Base-by-base conservation (phyloP, 306 rosid species). In the Sophora flavescens region DNA sequence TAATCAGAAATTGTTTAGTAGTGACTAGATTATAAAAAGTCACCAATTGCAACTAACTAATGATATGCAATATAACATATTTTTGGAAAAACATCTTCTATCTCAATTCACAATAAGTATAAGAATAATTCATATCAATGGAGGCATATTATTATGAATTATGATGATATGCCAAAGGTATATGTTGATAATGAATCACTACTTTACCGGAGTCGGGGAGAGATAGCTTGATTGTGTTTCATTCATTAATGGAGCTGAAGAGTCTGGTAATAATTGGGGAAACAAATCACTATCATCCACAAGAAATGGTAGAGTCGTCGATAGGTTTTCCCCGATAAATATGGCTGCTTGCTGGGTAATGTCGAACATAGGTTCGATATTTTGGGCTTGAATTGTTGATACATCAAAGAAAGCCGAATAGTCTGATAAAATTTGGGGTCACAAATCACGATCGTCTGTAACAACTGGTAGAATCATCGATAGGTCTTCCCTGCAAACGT, bases 151-250 rank as follows among this genome's bases (percentile, higher is more conserved):
- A 12, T 56, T 12, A 48, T 28, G 4, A 68, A 50, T 22, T 56
- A 71, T 39, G 16, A 70, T 38, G 17, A 70, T 10, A 17, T 10
- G n/a, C 12, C 45, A 68, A 8, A 10, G 2, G 30, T 32, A 3
- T 0, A 48, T 30, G n/a, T 7, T 12, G 5, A 6, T 61, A 50
- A 30, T 5, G 16, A 30, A 58, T 44, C 6, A 15, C 44, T 60
- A 38, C 38, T 3, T 71, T 74, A 74, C 78, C 78, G 42, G 51
- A 22, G 45, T 18, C 35, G 75, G 28, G 16, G 44, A 1, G 6
- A 3, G 56, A 44, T 4, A 22, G 68, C 2, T 6, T 0, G 50
- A 15, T 0, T 16, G 61, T 7, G 47, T 6, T 47, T 3, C 70
- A 48, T 62, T 41, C 5, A 32, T 8, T 12, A 16, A 30, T 11